Evolutionary conservation across 805 yeast genomes (phyloP), one percentile per base, ranked within the genome.

Genomic region (Wickerhamia fluorescens): DNA sequence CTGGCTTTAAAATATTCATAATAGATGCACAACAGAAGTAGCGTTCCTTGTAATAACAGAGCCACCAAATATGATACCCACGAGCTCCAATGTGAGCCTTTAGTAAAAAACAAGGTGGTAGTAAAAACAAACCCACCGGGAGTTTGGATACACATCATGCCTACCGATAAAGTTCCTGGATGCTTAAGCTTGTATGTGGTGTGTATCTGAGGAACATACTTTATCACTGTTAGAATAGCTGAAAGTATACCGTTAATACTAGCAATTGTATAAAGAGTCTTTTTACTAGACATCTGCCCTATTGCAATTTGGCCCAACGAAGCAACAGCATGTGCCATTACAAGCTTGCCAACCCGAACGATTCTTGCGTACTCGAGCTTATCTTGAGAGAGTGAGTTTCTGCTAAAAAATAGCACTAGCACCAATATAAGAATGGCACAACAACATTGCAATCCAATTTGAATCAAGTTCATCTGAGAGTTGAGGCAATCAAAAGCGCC

Each of bases 101-200:
- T 80, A 26, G 87, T 73, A 35, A 72, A 50, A 31, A 73, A 79
- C 29, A 85, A 58, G 1, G 83, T 73, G n/a, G 73, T 65, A 2
- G 92, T 72, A 82, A 89, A 85, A 2, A 84, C 33, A 38, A 71
- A 79, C 11, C 95, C 95, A 10, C 95, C 95, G 0, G 95, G 95
- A 12, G 94, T 83, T 50, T 85, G 95, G 38, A 86, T 68, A 24
- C 76, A 57, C 89, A 85, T 81, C 86, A 82, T 83, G 5, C 75
- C 71, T 7, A 83, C 61, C 0, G 94, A 82, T 14, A 85, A 61
- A 1, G 87, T 77, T 7, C 95, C 95, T 0, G 94, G 78, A 39
- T 77, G 87, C 44, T 79, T 78, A 35, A 85, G 62, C 1, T 37
- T 45, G 43, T 64, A 79, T 0, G 95, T 85, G 22, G 88, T 82